Conservation (phyloP, 768 basidiomycete species). For the Gloeopeniophorella convolvens region DNA sequence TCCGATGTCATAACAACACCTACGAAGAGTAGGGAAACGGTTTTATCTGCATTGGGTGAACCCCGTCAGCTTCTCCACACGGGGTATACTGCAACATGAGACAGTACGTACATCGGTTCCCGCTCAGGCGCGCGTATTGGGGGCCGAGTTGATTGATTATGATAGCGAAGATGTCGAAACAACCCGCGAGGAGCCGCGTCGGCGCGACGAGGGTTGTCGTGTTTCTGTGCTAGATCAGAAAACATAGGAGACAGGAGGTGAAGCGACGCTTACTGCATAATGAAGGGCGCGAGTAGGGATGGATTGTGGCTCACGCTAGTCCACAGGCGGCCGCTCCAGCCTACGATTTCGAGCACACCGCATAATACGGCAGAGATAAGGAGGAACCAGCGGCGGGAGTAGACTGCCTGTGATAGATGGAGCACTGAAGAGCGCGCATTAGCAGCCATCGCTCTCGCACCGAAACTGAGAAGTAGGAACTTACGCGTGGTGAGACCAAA, state of each 20-base stretch:
- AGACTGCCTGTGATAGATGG: conserved; percentile 40
- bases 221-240: conserved; percentile 20
- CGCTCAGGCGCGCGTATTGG: not conserved
- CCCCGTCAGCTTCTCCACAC: too few relatives aligned
- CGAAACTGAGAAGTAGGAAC: not conserved
- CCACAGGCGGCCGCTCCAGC: conserved; percentile 54
- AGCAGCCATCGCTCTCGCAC: not conserved
- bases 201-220: conserved; percentile 45
- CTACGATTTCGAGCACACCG: conserved; percentile 44
- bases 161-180: not conserved
- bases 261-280: conserved; percentile 38
- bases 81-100: too few relatives aligned
- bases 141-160: not conserved
- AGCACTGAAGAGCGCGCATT: conserved; percentile 29
- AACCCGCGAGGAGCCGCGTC: conserved; percentile 32
- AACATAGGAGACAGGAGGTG: not conserved
- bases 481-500: not conserved
- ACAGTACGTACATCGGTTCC: not conserved
- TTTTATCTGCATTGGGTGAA: too few relatives aligned
- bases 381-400: conserved; percentile 46
- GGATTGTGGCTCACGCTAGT: conserved; percentile 27
- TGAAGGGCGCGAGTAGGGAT: conserved; percentile 27
- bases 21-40: too few relatives aligned
- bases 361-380: conserved; percentile 42
- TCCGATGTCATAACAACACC: too few relatives aligned